phyloP scores from a whole-genome alignment of 306 rosid genomes.

The Lagenaria siceraria region DNA sequence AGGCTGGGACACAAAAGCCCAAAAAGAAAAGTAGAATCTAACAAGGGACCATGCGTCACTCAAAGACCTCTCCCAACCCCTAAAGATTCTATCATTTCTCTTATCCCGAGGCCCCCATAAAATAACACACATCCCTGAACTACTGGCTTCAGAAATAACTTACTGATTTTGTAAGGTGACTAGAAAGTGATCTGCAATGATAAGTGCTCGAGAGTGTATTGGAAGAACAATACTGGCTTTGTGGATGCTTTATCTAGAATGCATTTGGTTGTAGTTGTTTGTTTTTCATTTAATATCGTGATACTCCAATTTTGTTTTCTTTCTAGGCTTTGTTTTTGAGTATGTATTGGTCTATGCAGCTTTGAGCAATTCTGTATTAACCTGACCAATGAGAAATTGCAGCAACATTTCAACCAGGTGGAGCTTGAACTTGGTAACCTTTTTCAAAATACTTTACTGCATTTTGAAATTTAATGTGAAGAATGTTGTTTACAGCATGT shows the following conservation, averaged over 20 bases:
- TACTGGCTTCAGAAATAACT: not conserved
- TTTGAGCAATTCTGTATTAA: constrained; percentile 98
- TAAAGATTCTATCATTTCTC: not conserved
- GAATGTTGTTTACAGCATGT: constrained; percentile 55
- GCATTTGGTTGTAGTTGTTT: not conserved
- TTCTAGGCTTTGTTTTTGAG: not conserved
- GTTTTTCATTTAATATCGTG: not conserved
- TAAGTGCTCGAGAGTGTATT: not conserved
- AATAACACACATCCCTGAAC: not conserved
- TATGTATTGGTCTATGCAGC: constrained; percentile 37
- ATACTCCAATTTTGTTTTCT: not conserved
- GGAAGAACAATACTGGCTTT: constrained; percentile 1
- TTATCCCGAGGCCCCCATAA: no score
- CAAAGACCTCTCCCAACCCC: not conserved
- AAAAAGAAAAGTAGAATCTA: not conserved
- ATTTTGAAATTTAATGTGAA: not conserved
- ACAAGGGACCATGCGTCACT: not conserved
- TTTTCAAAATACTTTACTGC: constrained; percentile 9
- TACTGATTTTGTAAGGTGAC: not conserved
- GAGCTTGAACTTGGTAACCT: constrained; percentile 11
- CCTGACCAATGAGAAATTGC: constrained; percentile 95
- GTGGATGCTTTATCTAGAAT: constrained; percentile 6
- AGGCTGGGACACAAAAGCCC: not conserved
- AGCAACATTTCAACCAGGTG: constrained; percentile 99
- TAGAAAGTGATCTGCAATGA: not conserved